Percentiles rank a stretch among this genome's conserved stretches.
Evolutionary conservation across 2,329 filamentous ascomycete species (phyloP).

Genomic region (Didymella pinodella): DNA sequence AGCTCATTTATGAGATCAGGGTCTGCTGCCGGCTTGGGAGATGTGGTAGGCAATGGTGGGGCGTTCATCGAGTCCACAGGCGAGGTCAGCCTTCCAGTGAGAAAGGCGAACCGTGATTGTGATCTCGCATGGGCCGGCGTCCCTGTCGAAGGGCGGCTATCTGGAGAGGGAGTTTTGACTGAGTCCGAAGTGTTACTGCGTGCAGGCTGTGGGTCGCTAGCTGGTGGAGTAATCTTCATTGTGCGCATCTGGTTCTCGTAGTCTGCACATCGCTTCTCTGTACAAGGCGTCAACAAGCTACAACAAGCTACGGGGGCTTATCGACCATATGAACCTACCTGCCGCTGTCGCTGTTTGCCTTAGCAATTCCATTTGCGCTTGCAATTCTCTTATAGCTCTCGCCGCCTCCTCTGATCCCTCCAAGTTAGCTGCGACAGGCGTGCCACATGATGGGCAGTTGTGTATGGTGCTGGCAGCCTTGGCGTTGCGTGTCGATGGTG

Average conservation of each 20-base stretch:
- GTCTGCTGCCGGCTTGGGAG: conserved; percentile 26
- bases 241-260: conserved; percentile 79
- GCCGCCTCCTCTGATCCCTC: conserved; percentile 31
- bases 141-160: conserved; percentile 43
- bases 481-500: conserved; percentile 7
- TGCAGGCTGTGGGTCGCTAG: conserved; percentile 21
- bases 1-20: conserved; percentile 68
- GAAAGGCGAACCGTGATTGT: conserved; percentile 55
- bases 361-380: conserved; percentile 73
- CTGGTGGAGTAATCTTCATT: conserved; percentile 48
- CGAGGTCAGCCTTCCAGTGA: conserved; percentile 51
- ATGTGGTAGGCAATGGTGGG: conserved; percentile 26
- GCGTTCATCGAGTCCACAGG: conserved; percentile 37
- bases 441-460: conserved; percentile 47
- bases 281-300: conserved; percentile 15
- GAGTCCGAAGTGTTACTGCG: conserved; percentile 36
- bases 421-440: conserved; percentile 24
- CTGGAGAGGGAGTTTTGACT: conserved; percentile 29
- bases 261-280: conserved; percentile 70
- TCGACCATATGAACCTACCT: conserved; percentile 52
- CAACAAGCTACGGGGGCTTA: not conserved
- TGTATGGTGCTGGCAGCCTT: conserved; percentile 20
- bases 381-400: conserved; percentile 62
- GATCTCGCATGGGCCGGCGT: conserved; percentile 36
- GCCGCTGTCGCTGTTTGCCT: conserved; percentile 74